Conservation (phyloP, 768 basidiomycete species). For the Naganishia vaughanmartiniae region DNA sequence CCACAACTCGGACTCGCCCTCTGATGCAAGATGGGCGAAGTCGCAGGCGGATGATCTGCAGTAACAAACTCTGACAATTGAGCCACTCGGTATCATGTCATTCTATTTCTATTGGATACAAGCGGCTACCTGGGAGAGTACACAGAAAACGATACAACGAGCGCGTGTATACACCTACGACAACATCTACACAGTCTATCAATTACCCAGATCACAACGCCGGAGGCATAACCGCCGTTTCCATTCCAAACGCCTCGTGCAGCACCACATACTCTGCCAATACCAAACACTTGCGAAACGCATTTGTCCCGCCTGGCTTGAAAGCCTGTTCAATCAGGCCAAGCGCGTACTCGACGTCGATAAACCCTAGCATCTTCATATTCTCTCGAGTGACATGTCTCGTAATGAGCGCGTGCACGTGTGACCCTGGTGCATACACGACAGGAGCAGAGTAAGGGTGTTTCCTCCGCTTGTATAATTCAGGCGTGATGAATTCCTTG, state of each 20-base stretch:
- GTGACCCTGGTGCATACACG: conserved; percentile 33
- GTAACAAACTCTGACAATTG: too few relatives aligned
- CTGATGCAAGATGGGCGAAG: too few relatives aligned
- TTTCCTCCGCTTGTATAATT: conserved; percentile 39
- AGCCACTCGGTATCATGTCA: too few relatives aligned
- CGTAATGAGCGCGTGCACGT: conserved; percentile 35
- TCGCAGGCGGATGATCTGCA: too few relatives aligned
- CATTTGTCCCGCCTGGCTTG: conserved; percentile 27
- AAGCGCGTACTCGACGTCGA: conserved; percentile 34
- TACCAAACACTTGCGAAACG: conserved; percentile 35
- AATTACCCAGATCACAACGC: not conserved
- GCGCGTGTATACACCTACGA: not conserved
- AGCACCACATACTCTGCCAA: conserved; percentile 37
- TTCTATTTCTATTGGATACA: too few relatives aligned
- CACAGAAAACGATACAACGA: not conserved
- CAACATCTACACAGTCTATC: not conserved
- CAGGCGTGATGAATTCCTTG: conserved; percentile 44
- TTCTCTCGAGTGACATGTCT: conserved; percentile 36
- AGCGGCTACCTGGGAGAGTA: not conserved
- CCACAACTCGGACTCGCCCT: too few relatives aligned
- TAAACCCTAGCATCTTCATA: conserved; percentile 41
- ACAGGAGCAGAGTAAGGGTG: conserved; percentile 39
- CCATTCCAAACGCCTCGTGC: conserved; percentile 36
- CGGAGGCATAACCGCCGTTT: conserved; percentile 6
- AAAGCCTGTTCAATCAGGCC: conserved; percentile 34